Percentiles rank a stretch among this genome's conserved stretches.
These are phyloP conservation scores for Grigorovia yakushimaensis DNA, from an alignment of 805 yeast species.

Conservation along the genomic window DNA sequence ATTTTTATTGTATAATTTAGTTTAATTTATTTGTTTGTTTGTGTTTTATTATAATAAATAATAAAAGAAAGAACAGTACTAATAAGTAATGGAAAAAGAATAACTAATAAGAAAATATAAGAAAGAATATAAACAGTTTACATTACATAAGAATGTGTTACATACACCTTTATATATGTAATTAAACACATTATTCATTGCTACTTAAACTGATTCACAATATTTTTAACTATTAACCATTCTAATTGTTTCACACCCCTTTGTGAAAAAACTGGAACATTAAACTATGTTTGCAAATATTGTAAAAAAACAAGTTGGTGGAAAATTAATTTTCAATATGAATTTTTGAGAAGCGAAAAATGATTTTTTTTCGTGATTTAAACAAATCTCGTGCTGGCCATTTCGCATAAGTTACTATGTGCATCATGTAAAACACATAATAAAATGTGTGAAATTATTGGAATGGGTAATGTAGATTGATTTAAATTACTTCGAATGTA, in stretches of 20 bases:
- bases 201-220: too few species aligned
- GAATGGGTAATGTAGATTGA: not conserved
- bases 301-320: constrained; percentile 12
- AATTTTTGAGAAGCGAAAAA: too few species aligned
- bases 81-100: too few species aligned
- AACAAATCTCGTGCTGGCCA: not conserved
- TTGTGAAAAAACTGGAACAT: constrained; percentile 25
- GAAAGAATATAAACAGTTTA: not conserved
- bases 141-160: not conserved
- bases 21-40: constrained; percentile 7
- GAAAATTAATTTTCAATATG: not conserved
- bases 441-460: not conserved
- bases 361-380: not conserved
- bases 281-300: constrained; percentile 12
- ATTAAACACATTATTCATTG: too few species aligned
- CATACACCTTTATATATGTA: not conserved
- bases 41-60: not conserved
- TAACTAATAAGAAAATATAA: too few species aligned
- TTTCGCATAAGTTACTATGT: not conserved
- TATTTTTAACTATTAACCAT: not conserved
- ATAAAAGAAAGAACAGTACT: not conserved
- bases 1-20: constrained; percentile 20
- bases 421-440: not conserved
- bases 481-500: not conserved
- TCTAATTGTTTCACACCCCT: constrained; percentile 11